Percentiles rank a stretch among this genome's conserved stretches.
These are phyloP conservation scores for Ganoderma meredithae DNA, from an alignment of 1,284 basidiomycete genomes.

Conservation along the genomic window DNA sequence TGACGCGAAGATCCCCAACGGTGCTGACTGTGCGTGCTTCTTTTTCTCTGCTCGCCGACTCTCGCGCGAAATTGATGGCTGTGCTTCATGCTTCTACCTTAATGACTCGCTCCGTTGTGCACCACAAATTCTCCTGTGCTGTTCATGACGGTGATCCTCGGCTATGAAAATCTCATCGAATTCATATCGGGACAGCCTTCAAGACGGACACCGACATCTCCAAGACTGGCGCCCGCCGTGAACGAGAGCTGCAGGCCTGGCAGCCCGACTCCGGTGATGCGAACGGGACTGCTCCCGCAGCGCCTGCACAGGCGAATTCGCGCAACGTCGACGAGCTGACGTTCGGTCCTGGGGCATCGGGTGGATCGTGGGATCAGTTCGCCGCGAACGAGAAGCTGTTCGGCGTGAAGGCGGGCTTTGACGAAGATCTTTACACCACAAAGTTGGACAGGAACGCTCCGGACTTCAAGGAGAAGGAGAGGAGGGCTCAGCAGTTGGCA, in stretches of 20 bases:
- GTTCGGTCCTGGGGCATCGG: conserved; percentile 62
- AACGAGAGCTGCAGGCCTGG: conserved; percentile 90
- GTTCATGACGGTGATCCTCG: conserved; percentile 4
- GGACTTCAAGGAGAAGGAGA: conserved; percentile 91
- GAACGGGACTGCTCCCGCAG: conserved; percentile 29
- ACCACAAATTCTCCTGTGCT: background rate
- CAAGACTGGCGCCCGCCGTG: conserved; percentile 58
- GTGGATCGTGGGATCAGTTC: conserved; percentile 92
- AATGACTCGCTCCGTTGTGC: background rate
- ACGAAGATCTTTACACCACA: conserved; percentile 96
- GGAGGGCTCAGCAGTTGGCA: conserved; percentile 88
- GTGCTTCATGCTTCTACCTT: conserved; percentile 16
- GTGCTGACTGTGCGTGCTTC: conserved; percentile 61
- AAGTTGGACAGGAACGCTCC: conserved; percentile 87
- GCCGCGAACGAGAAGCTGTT: conserved; percentile 93
- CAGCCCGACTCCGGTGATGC: conserved; percentile 45
- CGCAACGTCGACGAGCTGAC: conserved; percentile 67
- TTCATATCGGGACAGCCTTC: conserved; percentile 64
- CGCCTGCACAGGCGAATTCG: conserved; percentile 24
- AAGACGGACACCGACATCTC: conserved; percentile 91
- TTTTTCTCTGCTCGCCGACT: conserved; percentile 13
- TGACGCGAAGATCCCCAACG: conserved; percentile 68
- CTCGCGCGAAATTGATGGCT: conserved; percentile 24
- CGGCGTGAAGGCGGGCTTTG: conserved; percentile 90
- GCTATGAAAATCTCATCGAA: conserved; percentile 12